Conservation (phyloP, 1,284 basidiomycete genomes). For the Ganoderma multipileum region DNA sequence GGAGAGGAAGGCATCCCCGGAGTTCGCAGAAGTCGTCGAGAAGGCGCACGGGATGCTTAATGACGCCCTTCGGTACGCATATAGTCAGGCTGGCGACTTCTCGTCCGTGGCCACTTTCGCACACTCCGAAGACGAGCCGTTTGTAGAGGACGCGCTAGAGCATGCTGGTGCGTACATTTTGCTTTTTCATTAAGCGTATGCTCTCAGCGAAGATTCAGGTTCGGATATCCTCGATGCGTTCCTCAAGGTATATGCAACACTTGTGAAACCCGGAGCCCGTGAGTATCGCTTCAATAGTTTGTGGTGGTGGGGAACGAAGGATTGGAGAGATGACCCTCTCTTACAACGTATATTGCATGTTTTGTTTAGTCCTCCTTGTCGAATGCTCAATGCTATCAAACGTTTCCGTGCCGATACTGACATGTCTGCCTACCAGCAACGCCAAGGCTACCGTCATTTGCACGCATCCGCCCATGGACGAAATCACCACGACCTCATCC, state of each 20-base stretch:
- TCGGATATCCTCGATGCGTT: conserved; percentile 19
- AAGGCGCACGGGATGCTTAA: conserved; percentile 39
- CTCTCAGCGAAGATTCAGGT: not conserved
- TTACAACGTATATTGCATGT: not conserved
- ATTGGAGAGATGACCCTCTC: not conserved
- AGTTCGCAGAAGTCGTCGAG: conserved; percentile 40
- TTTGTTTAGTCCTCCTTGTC: not conserved
- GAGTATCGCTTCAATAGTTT: conserved; percentile 5
- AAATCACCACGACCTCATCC: conserved; percentile 22
- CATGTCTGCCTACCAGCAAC: conserved; percentile 9
- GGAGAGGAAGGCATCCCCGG: conserved; percentile 18
- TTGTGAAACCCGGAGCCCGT: conserved; percentile 18
- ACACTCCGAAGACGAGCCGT: conserved; percentile 36
- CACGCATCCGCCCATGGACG: conserved; percentile 26
- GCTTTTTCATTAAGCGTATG: not conserved
- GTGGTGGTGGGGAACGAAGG: too few species aligned
- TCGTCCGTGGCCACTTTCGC: conserved; percentile 44
- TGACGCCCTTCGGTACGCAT: conserved; percentile 30
- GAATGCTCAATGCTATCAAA: not conserved
- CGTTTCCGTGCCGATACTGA: not conserved
- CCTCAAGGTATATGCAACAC: conserved; percentile 17
- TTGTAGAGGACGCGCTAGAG: conserved; percentile 31
- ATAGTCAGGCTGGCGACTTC: conserved; percentile 28
- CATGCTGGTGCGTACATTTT: conserved; percentile 9
- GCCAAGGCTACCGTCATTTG: conserved; percentile 23